Evolutionary conservation across 1,284 basidiomycete species (phyloP).

Genomic region (Moesziomyces antarcticus): DNA sequence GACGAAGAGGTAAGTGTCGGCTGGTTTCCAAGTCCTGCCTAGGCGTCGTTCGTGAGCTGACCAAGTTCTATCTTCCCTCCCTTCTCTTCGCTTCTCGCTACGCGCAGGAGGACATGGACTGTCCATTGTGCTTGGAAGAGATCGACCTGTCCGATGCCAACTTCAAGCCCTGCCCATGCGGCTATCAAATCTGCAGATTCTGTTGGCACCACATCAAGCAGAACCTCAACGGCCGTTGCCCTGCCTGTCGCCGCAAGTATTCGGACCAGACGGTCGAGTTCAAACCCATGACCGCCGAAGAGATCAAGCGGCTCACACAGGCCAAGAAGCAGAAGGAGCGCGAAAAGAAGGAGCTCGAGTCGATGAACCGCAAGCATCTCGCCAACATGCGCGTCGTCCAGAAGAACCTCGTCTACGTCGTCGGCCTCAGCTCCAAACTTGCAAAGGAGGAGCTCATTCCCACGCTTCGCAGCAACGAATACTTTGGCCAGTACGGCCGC

Average conservation of each 20-base stretch:
- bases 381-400: slow-evolving; percentile 96
- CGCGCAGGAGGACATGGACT: slow-evolving; percentile 91
- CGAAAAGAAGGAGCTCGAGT: slow-evolving; percentile 93
- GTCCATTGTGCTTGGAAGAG: slow-evolving; percentile 97
- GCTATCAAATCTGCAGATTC: slow-evolving; percentile 99
- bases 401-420: slow-evolving; percentile 94
- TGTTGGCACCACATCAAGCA: slow-evolving; percentile 99
- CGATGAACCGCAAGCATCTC: slow-evolving; percentile 84
- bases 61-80: neutral
- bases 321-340: slow-evolving; percentile 96
- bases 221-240: slow-evolving; percentile 94
- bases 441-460: slow-evolving; percentile 97
- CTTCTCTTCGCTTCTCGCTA: neutral
- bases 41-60: neutral
- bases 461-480: slow-evolving; percentile 91
- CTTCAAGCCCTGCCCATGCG: slow-evolving; percentile 99
- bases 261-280: slow-evolving; percentile 93
- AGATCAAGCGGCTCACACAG: slow-evolving; percentile 93
- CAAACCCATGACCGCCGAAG: slow-evolving; percentile 93
- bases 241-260: slow-evolving; percentile 93
- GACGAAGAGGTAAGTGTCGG: slow-evolving; percentile 78
- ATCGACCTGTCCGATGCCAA: slow-evolving; percentile 99
- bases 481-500: slow-evolving; percentile 98
- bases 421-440: slow-evolving; percentile 88
- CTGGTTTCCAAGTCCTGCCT: too few species aligned